Conservation (phyloP, 495 filamentous ascomycete genomes). For the Tetracladium setigerum region DNA sequence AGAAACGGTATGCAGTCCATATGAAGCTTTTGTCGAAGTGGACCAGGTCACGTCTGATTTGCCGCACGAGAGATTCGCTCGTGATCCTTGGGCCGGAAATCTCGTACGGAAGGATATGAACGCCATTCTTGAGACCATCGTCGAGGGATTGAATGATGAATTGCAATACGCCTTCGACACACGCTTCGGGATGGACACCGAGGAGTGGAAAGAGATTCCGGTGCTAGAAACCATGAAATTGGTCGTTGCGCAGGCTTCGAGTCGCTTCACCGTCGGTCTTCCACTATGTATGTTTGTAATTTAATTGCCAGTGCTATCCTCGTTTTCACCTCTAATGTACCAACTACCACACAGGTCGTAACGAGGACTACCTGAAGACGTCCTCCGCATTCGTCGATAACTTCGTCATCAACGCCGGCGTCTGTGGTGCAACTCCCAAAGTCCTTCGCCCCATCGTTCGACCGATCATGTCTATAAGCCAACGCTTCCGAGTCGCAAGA, state of each 20-base stretch:
- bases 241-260: slow-evolving; percentile 27
- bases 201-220: not conserved
- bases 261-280: slow-evolving; percentile 33
- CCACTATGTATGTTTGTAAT: slow-evolving; percentile 26
- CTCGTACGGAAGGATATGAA: slow-evolving; percentile 1
- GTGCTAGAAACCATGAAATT: slow-evolving; percentile 24
- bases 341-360: slow-evolving; percentile 21
- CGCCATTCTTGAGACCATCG: not conserved
- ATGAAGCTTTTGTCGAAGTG: not conserved
- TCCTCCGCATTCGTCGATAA: slow-evolving; percentile 17
- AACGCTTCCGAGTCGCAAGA: not conserved
- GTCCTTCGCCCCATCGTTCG: slow-evolving; percentile 27
- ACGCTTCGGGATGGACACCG: not conserved
- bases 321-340: not conserved
- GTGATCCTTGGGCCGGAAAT: not conserved
- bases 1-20: not conserved
- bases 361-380: slow-evolving; percentile 22
- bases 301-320: not conserved
- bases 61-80: not conserved
- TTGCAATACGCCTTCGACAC: not conserved
- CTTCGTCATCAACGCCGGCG: slow-evolving; percentile 21
- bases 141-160: not conserved
- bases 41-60: not conserved
- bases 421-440: slow-evolving; percentile 19
- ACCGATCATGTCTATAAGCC: not conserved